Percentiles rank a stretch among this genome's conserved stretches.
Evolutionary conservation across 495 filamentous ascomycete genomes (phyloP).

Genomic region (Penicillium daleae): DNA sequence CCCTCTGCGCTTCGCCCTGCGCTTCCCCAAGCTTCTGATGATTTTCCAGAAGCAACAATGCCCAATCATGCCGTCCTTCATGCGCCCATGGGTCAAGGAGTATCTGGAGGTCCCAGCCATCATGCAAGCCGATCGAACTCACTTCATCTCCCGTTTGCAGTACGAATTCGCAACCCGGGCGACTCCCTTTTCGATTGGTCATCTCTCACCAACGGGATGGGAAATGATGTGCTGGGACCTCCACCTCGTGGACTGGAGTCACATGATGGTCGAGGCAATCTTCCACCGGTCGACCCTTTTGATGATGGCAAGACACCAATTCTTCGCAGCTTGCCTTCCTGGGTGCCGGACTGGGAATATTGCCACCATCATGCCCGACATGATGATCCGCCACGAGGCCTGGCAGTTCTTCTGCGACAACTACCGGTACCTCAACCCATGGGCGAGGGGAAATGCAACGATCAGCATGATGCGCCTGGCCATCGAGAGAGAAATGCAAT

Average conservation of each 20-base stretch:
- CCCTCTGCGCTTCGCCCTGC: slow-evolving; percentile 4
- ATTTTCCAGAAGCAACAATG: background rate
- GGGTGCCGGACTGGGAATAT: background rate
- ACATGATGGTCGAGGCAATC: background rate
- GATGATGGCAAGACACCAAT: background rate
- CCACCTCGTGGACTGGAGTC: slow-evolving; percentile 3
- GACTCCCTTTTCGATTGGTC: background rate
- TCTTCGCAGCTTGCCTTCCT: background rate
- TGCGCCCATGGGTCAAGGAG: background rate
- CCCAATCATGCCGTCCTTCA: background rate
- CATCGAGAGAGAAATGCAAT: background rate
- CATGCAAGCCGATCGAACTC: background rate
- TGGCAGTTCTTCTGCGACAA: background rate
- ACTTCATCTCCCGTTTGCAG: background rate
- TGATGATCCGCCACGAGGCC: background rate
- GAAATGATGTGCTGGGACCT: background rate
- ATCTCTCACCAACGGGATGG: background rate
- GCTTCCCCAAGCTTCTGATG: background rate
- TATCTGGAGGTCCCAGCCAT: background rate
- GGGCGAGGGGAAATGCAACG: too few relatives aligned
- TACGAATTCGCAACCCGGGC: background rate
- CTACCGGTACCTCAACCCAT: too few relatives aligned
- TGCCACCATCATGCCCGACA: background rate
- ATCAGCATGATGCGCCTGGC: background rate
- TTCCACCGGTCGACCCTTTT: background rate